Evolutionary conservation across 2,329 filamentous ascomycete genomes (phyloP), one percentile per base, ranked within the genome.

Genomic region (Seiridium cupressi): DNA sequence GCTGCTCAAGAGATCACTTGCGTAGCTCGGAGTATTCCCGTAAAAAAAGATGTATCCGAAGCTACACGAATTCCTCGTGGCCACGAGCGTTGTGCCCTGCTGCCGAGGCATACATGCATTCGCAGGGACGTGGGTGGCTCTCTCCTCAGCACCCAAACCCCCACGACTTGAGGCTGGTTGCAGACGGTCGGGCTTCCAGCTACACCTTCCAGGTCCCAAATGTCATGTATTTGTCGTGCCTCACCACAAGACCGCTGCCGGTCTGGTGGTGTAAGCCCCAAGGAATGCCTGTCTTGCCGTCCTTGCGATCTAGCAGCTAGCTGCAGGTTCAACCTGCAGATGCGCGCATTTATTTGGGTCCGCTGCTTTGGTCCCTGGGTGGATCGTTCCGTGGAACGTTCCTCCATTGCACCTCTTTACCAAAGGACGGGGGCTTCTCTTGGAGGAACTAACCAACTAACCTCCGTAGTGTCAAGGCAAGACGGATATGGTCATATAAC

Each of bases 321-420:
- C 38, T 55, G 36, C 51, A 26, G 38, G n/a, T 44, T n/a, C 34
- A 32, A 38, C 13, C 11, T 55, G 51, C 51, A 55, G 51, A 44
- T 55, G 51, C 51, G 51, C 51, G 40, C 51, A 55, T 55, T 55
- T 42, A 55, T 55, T 44, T 38, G 26, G 51, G n/a, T 38, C 51
- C 36, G 51, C 36, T 55, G 51, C 51, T 44, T 55, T 42, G 51
- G 51, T 55, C 51, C 38, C 31, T 13, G 51, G 51, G 36, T 4
- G n/a, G 32, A n/a, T 11, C n/a, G 18, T 31, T 13, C 26, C 31
- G 49, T 53, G 31, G 49, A 53, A 36, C 31, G 8, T 38, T 8
- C 31, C 48, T 32, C 31, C 5, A 5, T 31, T 51, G 9, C n/a
- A 9, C 10, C 32, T 11, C 35, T 26, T 26, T 26, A 26, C 18